Conservation (phyloP, 352 stramenopile species). For the Pythium insidiosum region DNA sequence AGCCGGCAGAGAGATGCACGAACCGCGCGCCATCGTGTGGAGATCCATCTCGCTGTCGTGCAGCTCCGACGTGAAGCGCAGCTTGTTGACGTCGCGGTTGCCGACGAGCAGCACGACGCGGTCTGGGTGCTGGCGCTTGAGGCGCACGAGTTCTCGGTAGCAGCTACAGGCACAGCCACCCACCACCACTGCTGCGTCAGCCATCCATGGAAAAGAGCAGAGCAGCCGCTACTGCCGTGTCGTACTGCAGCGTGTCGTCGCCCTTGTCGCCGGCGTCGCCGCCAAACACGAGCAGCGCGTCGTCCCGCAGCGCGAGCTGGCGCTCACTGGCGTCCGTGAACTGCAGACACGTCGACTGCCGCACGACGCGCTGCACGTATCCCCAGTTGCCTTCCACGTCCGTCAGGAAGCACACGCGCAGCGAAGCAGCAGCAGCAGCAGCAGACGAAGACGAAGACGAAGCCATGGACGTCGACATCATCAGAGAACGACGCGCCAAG, state of each 20-base stretch:
- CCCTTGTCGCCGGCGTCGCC: constrained; percentile 90
- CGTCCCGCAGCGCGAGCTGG: constrained; percentile 49
- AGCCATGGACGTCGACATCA: too few species aligned
- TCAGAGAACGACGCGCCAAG: too few species aligned
- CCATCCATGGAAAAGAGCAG: background rate
- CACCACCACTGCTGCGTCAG: too few species aligned
- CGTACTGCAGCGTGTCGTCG: constrained; percentile 65
- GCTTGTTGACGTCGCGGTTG: constrained; percentile 93
- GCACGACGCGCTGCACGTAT: constrained; percentile 62
- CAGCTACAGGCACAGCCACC: constrained; percentile 23
- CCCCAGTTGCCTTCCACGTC: constrained; percentile 78
- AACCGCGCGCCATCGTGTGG: constrained; percentile 46
- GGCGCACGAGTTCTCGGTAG: constrained; percentile 73
- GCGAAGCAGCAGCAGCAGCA: constrained; percentile 2
- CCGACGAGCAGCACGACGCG: constrained; percentile 89
- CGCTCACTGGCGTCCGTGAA: constrained; percentile 25
- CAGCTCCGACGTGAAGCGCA: constrained; percentile 85
- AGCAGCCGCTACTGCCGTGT: background rate
- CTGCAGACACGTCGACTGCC: constrained; percentile 49
- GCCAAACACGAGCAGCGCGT: constrained; percentile 85
- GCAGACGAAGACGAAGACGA: too few species aligned
- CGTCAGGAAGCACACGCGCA: constrained; percentile 62
- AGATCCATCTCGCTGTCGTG: constrained; percentile 65
- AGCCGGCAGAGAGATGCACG: background rate
- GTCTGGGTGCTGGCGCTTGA: constrained; percentile 84